These are phyloP conservation scores for Dictyostelium intermedium DNA, from an alignment of 78 protist genomes.

Conservation along the genomic window DNA sequence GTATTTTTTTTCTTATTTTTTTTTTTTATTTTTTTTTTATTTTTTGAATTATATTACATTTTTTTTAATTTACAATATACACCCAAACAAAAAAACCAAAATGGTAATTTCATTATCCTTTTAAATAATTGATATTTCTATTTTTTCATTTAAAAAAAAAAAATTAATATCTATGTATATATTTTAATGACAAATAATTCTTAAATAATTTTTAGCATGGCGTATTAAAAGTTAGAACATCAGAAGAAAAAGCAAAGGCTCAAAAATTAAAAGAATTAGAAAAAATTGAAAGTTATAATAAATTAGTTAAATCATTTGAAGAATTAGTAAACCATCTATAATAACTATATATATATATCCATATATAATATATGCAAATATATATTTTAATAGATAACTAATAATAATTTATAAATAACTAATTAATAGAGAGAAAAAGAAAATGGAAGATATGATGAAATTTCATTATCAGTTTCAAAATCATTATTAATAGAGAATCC, in stretches of 20 bases:
- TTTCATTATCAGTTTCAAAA: slow-evolving; percentile 31
- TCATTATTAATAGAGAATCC: slow-evolving; percentile 85
- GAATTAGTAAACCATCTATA: slow-evolving; percentile 42
- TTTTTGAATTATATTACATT: not conserved
- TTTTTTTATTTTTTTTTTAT: not conserved
- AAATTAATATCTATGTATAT: no score
- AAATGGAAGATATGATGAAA: not conserved
- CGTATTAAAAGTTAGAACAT: slow-evolving; percentile 73
- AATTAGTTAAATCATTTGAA: not conserved
- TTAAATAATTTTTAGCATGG: slow-evolving; percentile 64
- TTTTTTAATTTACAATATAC: not conserved
- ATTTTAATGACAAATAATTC: no score
- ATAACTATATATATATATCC: no score
- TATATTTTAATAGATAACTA: no score
- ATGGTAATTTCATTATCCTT: not conserved
- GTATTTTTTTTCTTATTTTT: not conserved
- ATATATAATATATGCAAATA: no score
- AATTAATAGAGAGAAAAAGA: slow-evolving; percentile 7
- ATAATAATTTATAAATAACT: not conserved
- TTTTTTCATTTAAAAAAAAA: no score
- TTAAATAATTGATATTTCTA: not conserved
- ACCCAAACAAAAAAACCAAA: not conserved
- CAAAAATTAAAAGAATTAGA: slow-evolving; percentile 31
- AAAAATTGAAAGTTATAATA: slow-evolving; percentile 29
- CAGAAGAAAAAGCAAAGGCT: slow-evolving; percentile 68